A percentile compares a stretch with the other conserved stretches of the same genome.
Evolutionary conservation across 495 filamentous ascomycete genomes (phyloP).

Genomic region (Penicillium samsonianum): DNA sequence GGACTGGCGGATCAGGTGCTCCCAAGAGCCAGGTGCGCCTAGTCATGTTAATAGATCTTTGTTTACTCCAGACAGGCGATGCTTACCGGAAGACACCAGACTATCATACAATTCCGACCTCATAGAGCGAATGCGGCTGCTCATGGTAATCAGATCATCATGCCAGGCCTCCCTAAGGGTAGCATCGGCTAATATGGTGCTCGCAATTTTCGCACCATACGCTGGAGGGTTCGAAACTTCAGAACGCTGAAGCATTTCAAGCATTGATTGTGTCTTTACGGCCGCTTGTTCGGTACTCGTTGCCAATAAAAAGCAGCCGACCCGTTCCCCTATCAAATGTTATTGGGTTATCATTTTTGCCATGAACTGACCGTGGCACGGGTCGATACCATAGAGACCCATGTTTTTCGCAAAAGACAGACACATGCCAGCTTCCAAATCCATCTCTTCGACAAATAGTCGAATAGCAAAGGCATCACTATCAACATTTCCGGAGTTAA

Average conservation of each 20-base stretch:
- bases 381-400: constrained; percentile 45
- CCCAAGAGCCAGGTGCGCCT: constrained; percentile 39
- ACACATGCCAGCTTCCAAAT: constrained; percentile 34
- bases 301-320: constrained; percentile 26
- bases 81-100: constrained; percentile 23
- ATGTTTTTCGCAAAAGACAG: constrained; percentile 51
- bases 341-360: not conserved
- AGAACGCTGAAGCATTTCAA: constrained; percentile 39
- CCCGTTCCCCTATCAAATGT: constrained; percentile 30
- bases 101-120: constrained; percentile 30
- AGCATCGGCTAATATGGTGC: constrained; percentile 30
- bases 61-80: not conserved
- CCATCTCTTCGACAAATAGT: constrained; percentile 33
- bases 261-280: constrained; percentile 28
- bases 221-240: constrained; percentile 44
- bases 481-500: constrained; percentile 43
- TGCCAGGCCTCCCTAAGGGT: constrained; percentile 37
- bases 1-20: constrained; percentile 37
- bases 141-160: constrained; percentile 44
- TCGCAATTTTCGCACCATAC: constrained; percentile 43
- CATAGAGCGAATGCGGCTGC: constrained; percentile 38
- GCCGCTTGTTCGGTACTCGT: constrained; percentile 19
- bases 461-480: constrained; percentile 47
- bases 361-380: not conserved
- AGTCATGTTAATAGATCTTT: not conserved